These are phyloP conservation scores for Trypanosoma cruzi DNA, from an alignment of 208 protist species.

Conservation along the genomic window DNA sequence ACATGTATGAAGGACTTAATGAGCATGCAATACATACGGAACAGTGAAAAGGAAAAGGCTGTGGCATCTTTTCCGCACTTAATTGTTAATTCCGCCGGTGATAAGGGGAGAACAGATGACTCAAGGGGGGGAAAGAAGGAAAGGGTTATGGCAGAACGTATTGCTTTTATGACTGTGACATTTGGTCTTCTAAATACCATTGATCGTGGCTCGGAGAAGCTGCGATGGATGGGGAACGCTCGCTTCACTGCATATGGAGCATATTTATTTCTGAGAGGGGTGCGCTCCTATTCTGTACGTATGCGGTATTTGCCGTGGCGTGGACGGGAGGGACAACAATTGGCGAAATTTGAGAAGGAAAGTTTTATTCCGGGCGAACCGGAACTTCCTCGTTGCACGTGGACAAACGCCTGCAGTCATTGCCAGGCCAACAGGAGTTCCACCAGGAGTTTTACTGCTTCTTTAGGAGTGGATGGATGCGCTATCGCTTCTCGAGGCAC, in stretches of 20 bases:
- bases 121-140: neutral
- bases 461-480: too few relatives aligned
- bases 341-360: constrained; percentile 62
- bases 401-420: constrained; percentile 59
- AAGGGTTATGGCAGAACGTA: constrained; percentile 39
- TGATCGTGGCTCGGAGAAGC: constrained; percentile 80
- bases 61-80: constrained; percentile 27
- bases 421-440: constrained; percentile 41
- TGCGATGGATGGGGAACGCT: constrained; percentile 86
- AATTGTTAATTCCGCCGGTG: constrained; percentile 18
- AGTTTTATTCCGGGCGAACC: constrained; percentile 40
- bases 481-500: too few relatives aligned
- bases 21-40: constrained; percentile 49
- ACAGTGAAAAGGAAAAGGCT: constrained; percentile 3
- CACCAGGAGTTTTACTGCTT: neutral
- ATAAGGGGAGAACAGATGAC: constrained; percentile 33
- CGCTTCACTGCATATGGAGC: constrained; percentile 80
- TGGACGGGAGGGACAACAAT: constrained; percentile 17
- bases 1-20: constrained; percentile 69
- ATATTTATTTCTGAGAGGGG: constrained; percentile 60
- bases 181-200: constrained; percentile 86
- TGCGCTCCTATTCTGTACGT: constrained; percentile 47
- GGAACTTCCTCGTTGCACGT: constrained; percentile 68
- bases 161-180: constrained; percentile 88
- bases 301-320: constrained; percentile 85